Conservation (phyloP, 345 rosid species). For the Eucalyptus grandis region DNA sequence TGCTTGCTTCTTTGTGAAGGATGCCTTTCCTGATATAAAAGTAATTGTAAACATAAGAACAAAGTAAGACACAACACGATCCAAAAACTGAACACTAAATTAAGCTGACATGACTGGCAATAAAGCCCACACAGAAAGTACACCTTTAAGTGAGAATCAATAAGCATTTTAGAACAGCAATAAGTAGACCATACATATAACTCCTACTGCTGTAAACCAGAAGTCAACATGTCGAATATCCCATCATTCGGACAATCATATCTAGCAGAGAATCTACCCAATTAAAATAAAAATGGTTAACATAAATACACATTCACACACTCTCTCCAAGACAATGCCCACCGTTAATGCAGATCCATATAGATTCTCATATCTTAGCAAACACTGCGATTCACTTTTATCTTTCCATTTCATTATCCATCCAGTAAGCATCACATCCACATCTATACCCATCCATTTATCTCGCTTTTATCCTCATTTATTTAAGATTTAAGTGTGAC, state of each 20-base stretch:
- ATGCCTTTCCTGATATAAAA: slow-evolving; percentile 61
- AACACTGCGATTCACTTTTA: not conserved
- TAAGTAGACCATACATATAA: not conserved
- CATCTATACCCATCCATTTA: not conserved
- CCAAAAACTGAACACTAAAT: not conserved
- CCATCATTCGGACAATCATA: not conserved
- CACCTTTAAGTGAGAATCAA: not conserved
- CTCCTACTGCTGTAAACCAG: not conserved
- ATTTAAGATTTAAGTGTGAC: not conserved
- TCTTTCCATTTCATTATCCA: not conserved
- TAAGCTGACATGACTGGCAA: not conserved
- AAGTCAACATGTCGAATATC: not conserved
- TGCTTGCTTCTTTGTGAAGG: slow-evolving; percentile 92
- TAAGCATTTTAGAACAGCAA: not conserved
- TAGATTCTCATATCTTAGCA: not conserved
- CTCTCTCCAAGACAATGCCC: not conserved
- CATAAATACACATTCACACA: not conserved
- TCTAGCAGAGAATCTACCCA: not conserved
- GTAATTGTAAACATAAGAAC: not conserved
- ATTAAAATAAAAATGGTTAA: not conserved
- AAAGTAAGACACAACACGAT: not conserved
- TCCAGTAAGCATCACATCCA: not conserved
- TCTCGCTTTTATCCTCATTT: not conserved
- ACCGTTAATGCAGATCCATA: not conserved
- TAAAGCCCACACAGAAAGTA: not conserved